Evolutionary conservation across 2,329 filamentous ascomycete species (phyloP).

Genomic region (Pseudocercospora pini-densiflorae): DNA sequence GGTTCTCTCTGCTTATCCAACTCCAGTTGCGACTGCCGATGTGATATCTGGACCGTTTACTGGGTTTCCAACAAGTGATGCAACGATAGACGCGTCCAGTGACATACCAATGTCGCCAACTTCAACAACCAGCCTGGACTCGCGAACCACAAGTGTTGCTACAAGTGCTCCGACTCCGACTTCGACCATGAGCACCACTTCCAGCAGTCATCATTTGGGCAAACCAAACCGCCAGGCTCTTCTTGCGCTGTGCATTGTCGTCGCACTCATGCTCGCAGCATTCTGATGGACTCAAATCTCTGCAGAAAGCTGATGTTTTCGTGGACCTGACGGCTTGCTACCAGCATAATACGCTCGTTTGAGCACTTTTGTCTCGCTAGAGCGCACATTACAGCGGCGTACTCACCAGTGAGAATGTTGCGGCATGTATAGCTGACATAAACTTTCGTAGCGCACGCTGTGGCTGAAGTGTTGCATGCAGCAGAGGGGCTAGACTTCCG

Average conservation of each 20-base stretch:
- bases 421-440: background rate
- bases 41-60: background rate
- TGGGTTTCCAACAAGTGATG: no score
- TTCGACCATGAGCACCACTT: no score
- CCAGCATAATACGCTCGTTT: no score
- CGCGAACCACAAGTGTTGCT: no score
- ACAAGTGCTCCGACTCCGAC: no score
- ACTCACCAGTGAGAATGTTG: background rate
- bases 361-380: no score
- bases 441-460: slow-evolving; percentile 6
- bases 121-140: no score
- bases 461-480: background rate
- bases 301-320: no score
- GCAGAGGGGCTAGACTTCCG: background rate
- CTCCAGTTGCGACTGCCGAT: background rate
- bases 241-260: background rate
- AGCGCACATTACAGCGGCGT: background rate
- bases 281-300: background rate
- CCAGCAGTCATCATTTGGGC: no score
- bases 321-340: no score
- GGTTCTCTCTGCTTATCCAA: background rate
- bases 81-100: no score
- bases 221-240: background rate
- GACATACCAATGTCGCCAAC: no score
- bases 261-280: background rate